Evolutionary conservation across 495 filamentous ascomycete genomes (phyloP).

Genomic region (Lasiosphaeria miniovina): DNA sequence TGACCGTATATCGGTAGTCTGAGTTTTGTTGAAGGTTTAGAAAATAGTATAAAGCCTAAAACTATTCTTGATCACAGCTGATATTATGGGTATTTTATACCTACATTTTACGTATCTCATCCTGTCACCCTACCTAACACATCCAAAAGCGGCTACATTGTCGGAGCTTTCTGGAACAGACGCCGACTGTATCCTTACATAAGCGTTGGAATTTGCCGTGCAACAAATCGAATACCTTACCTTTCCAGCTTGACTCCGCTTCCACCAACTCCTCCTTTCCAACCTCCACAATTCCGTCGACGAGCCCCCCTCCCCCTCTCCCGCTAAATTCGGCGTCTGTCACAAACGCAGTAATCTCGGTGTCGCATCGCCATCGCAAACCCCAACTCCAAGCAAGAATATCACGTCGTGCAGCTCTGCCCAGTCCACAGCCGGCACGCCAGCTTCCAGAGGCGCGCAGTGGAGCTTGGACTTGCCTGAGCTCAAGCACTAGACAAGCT

Average conservation of each 20-base stretch:
- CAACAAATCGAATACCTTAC: too few relatives aligned
- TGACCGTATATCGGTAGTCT: too few relatives aligned
- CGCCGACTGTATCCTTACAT: constrained; percentile 10
- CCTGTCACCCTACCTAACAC: not conserved
- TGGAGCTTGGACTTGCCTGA: constrained; percentile 19
- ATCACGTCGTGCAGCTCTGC: not conserved
- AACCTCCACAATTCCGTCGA: constrained; percentile 32
- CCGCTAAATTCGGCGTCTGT: not conserved
- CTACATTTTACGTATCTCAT: too few relatives aligned
- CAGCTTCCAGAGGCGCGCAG: too few relatives aligned
- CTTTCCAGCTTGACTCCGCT: constrained; percentile 17
- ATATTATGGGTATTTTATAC: too few relatives aligned
- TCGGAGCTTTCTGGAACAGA: constrained; percentile 1
- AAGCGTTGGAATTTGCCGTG: not conserved
- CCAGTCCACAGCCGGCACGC: not conserved
- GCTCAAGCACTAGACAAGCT: not conserved
- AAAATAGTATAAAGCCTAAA: too few relatives aligned
- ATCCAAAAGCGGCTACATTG: not conserved
- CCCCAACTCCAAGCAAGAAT: not conserved
- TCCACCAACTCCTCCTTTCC: constrained; percentile 27
- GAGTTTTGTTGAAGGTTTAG: too few relatives aligned
- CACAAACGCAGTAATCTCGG: not conserved
- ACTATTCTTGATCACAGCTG: too few relatives aligned
- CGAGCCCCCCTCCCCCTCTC: constrained; percentile 1
- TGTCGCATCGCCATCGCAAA: constrained; percentile 8